Conservation (phyloP, 495 filamentous ascomycete genomes). For the Terfezia boudieri region DNA sequence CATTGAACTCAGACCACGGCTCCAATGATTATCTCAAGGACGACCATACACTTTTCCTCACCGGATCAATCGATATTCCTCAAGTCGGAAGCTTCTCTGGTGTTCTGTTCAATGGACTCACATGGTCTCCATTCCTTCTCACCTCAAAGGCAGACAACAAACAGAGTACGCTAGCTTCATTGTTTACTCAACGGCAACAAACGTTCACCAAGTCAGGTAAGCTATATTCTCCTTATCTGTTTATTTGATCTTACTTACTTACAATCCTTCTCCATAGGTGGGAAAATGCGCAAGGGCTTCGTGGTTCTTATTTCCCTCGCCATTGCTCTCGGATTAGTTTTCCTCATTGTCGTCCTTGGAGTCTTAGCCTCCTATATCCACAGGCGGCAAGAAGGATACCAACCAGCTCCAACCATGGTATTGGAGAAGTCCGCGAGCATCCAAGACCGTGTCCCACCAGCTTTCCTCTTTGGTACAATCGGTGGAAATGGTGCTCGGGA, state of each 20-base stretch:
- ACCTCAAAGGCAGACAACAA: slow-evolving; percentile 38
- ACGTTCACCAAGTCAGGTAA: slow-evolving; percentile 35
- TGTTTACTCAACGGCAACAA: slow-evolving; percentile 56
- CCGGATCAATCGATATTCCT: slow-evolving; percentile 54
- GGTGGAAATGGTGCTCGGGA: background rate
- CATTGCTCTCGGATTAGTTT: slow-evolving; percentile 64
- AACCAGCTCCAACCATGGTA: slow-evolving; percentile 49
- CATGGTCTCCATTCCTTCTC: slow-evolving; percentile 56
- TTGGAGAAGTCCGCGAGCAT: slow-evolving; percentile 55
- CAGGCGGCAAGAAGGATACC: slow-evolving; percentile 67
- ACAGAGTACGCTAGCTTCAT: slow-evolving; percentile 47
- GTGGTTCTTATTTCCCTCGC: slow-evolving; percentile 83
- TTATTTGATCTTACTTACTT: background rate
- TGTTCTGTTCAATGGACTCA: slow-evolving; percentile 62
- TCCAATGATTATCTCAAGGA: slow-evolving; percentile 37
- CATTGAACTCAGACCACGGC: slow-evolving; percentile 41
- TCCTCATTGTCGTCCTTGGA: slow-evolving; percentile 68
- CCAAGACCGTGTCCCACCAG: slow-evolving; percentile 49
- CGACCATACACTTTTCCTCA: slow-evolving; percentile 53
- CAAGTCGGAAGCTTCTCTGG: slow-evolving; percentile 57
- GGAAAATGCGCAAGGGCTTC: slow-evolving; percentile 56
- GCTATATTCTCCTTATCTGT: slow-evolving; percentile 7
- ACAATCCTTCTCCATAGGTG: slow-evolving; percentile 21
- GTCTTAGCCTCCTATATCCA: slow-evolving; percentile 65
- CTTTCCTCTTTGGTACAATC: slow-evolving; percentile 43